Percentiles rank a stretch among this genome's conserved stretches.
These are phyloP conservation scores for Lactarius hatsudake DNA, from an alignment of 768 basidiomycete species.

Conservation along the genomic window DNA sequence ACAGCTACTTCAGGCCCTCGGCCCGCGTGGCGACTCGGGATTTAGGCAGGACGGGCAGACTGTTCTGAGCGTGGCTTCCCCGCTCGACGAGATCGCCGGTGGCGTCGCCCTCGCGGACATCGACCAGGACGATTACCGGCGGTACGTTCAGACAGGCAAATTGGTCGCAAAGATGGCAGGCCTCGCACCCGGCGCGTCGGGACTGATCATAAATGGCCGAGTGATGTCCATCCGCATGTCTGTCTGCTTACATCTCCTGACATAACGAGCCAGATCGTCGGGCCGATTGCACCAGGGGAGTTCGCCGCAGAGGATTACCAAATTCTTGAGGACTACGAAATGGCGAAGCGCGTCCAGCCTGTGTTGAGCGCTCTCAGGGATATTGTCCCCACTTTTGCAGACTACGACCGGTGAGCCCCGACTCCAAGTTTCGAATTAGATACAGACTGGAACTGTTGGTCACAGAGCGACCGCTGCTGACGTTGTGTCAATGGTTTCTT, in stretches of 20 bases:
- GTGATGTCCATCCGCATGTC: slow-evolving; percentile 43
- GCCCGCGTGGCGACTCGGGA: slow-evolving; percentile 26
- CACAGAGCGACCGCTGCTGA: slow-evolving; percentile 55
- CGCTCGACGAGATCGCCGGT: slow-evolving; percentile 37
- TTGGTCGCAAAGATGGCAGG: slow-evolving; percentile 54
- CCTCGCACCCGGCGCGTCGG: slow-evolving; percentile 58
- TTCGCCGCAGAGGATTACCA: slow-evolving; percentile 73
- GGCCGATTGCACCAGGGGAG: slow-evolving; percentile 57
- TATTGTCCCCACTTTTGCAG: slow-evolving; percentile 38
- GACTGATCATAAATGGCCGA: slow-evolving; percentile 77
- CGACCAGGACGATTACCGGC: slow-evolving; percentile 36
- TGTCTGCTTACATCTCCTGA: slow-evolving; percentile 4
- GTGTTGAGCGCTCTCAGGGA: slow-evolving; percentile 63
- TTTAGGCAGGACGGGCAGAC: slow-evolving; percentile 38
- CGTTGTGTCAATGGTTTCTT: slow-evolving; percentile 62
- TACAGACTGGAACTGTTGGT: not conserved
- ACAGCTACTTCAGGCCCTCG: slow-evolving; percentile 43
- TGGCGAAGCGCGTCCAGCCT: slow-evolving; percentile 63
- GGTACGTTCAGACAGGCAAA: slow-evolving; percentile 46
- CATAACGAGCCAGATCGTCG: slow-evolving; percentile 56
- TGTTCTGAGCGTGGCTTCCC: slow-evolving; percentile 36
- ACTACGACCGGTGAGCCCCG: slow-evolving; percentile 12
- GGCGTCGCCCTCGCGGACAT: slow-evolving; percentile 38
- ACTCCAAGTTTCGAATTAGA: not conserved
- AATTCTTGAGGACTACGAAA: slow-evolving; percentile 70